Conservation (phyloP, 2,329 filamentous ascomycete species). For the Cytospora schulzeri region DNA sequence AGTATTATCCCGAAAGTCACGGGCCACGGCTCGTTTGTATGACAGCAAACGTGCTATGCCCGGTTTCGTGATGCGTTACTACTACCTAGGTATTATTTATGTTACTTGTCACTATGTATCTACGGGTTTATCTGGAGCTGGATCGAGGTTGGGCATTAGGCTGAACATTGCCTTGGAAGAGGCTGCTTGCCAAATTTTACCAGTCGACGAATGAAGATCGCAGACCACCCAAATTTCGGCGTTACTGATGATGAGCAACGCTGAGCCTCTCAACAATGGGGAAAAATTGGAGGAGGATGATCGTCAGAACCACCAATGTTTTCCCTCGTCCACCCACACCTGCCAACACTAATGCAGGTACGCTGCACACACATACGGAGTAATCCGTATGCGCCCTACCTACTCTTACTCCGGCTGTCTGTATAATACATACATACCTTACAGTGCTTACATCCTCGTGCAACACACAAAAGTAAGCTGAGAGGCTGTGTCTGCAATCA, state of each 20-base stretch:
- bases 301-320: slow-evolving; percentile 4
- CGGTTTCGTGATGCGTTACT: too few relatives aligned
- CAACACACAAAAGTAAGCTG: not conserved
- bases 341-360: slow-evolving; percentile 21
- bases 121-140: not conserved
- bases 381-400: too few relatives aligned
- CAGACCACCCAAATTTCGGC: not conserved
- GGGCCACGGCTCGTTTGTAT: not conserved
- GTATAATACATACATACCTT: not conserved
- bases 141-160: not conserved
- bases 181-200: not conserved
- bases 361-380: not conserved
- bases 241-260: not conserved
- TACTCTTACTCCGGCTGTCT: too few relatives aligned
- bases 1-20: not conserved
- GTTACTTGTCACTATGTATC: too few relatives aligned
- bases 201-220: slow-evolving; percentile 7
- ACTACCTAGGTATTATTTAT: too few relatives aligned
- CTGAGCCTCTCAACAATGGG: slow-evolving; percentile 8
- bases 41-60: slow-evolving; percentile 4
- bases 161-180: not conserved
- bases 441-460: not conserved
- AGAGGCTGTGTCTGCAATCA: not conserved
- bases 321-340: not conserved
- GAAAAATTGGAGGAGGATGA: not conserved